Percentiles rank a stretch among this genome's conserved stretches.
Evolutionary conservation across 2,329 filamentous ascomycete species (phyloP).

Genomic region (Chrysosporium keratinophilum): DNA sequence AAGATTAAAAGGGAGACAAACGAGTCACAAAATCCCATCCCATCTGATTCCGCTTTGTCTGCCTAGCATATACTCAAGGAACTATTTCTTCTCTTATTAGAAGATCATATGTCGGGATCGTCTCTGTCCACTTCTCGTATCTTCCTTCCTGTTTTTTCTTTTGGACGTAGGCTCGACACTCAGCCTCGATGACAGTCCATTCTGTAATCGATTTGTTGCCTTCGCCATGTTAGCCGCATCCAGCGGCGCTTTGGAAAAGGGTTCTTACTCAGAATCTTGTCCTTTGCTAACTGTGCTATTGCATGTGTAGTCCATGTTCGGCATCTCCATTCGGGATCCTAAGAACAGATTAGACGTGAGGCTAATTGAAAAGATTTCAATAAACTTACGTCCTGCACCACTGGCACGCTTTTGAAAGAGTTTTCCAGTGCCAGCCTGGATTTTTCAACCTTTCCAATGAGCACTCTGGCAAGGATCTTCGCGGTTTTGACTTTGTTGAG

Average conservation of each 20-base stretch:
- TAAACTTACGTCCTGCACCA: conserved; percentile 28
- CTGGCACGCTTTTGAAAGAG: conserved; percentile 26
- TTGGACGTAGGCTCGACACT: conserved; percentile 2
- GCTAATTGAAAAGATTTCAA: conserved; percentile 29
- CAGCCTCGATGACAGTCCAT: conserved; percentile 5
- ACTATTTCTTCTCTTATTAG: no score
- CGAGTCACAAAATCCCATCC: no score
- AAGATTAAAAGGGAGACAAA: no score
- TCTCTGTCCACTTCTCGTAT: neutral
- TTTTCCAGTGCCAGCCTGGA: conserved; percentile 25
- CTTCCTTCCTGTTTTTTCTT: conserved; percentile 6
- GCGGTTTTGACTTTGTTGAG: conserved; percentile 16
- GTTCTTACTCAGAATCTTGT: conserved; percentile 5
- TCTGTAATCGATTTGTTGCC: neutral
- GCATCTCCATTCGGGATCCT: conserved; percentile 10
- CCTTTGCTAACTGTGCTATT: conserved; percentile 5
- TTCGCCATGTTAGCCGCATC: neutral
- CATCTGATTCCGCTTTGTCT: no score
- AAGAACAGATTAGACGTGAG: conserved; percentile 24
- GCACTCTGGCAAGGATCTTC: conserved; percentile 30
- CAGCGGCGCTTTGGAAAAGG: neutral
- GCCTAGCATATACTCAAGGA: no score
- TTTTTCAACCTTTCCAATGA: conserved; percentile 33
- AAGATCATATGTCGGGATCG: conserved; percentile 8
- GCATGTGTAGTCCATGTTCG: conserved; percentile 10